A percentile compares a stretch with the other conserved stretches of the same genome.
Conservation (phyloP, 2,329 filamentous ascomycete genomes). For the Periconia sp. region DNA sequence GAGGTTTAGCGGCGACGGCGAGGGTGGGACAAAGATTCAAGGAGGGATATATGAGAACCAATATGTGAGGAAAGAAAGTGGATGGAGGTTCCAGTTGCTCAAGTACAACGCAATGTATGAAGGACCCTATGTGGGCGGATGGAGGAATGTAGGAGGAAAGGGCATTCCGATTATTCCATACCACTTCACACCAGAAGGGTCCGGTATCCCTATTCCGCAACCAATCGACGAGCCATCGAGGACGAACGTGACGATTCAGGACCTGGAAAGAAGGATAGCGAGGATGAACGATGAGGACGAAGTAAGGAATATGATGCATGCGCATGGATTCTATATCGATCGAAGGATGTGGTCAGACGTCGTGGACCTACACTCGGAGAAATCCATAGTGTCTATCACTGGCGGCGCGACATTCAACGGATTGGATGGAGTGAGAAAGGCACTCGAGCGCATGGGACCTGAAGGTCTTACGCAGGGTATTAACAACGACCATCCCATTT, state of each 20-base stretch:
- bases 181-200: slow-evolving; percentile 27
- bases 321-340: slow-evolving; percentile 31
- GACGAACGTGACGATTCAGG: slow-evolving; percentile 17
- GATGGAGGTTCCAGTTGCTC: slow-evolving; percentile 26
- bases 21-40: slow-evolving; percentile 22
- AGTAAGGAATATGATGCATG: slow-evolving; percentile 31
- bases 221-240: slow-evolving; percentile 9
- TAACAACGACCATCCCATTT: slow-evolving; percentile 32
- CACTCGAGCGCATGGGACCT: slow-evolving; percentile 27
- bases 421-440: slow-evolving; percentile 17
- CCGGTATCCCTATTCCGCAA: slow-evolving; percentile 24
- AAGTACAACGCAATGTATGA: slow-evolving; percentile 29
- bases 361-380: slow-evolving; percentile 23
- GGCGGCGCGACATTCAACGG: slow-evolving; percentile 16
- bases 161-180: slow-evolving; percentile 26
- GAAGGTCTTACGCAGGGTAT: slow-evolving; percentile 26
- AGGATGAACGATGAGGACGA: slow-evolving; percentile 30
- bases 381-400: slow-evolving; percentile 14
- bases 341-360: slow-evolving; percentile 34
- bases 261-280: slow-evolving; percentile 19
- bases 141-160: slow-evolving; percentile 24
- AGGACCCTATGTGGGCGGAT: slow-evolving; percentile 24
- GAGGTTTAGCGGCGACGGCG: slow-evolving; percentile 27
- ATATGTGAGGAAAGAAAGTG: slow-evolving; percentile 14
- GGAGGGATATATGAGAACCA: slow-evolving; percentile 33